A percentile compares a stretch with the other conserved stretches of the same genome.
Evolutionary conservation across 1,284 basidiomycete genomes (phyloP).

Genomic region (Ceratobasidium sp.): DNA sequence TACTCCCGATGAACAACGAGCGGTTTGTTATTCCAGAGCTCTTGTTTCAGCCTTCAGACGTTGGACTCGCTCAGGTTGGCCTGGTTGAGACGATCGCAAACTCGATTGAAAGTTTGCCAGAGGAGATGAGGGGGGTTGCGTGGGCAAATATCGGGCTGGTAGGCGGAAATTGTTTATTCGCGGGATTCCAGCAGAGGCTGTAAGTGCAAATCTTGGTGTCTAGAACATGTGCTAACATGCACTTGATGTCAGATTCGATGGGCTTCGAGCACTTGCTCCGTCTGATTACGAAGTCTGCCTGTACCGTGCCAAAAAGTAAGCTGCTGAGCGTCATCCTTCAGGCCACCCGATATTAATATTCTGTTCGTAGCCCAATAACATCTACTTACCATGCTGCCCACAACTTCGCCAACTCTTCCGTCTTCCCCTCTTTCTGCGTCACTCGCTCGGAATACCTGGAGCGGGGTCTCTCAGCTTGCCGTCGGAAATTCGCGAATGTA

Average conservation of each 20-base stretch:
- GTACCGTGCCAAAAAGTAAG: slow-evolving; percentile 76
- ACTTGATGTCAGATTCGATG: slow-evolving; percentile 56
- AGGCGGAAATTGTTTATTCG: slow-evolving; percentile 81
- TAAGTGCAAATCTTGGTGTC: no score
- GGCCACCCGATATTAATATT: slow-evolving; percentile 21
- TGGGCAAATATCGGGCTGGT: slow-evolving; percentile 92
- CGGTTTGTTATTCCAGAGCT: slow-evolving; percentile 89
- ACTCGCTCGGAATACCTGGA: slow-evolving; percentile 85
- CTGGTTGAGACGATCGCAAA: slow-evolving; percentile 76
- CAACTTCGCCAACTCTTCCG: slow-evolving; percentile 62
- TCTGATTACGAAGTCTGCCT: slow-evolving; percentile 75
- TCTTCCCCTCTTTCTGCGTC: slow-evolving; percentile 63
- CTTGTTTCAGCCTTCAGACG: slow-evolving; percentile 86
- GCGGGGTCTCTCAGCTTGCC: slow-evolving; percentile 73
- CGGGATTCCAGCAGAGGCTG: slow-evolving; percentile 79
- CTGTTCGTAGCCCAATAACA: slow-evolving; percentile 65
- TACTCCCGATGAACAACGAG: slow-evolving; percentile 87
- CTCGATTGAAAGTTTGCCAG: slow-evolving; percentile 75
- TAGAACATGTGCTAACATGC: not conserved
- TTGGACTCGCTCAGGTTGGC: slow-evolving; percentile 84
- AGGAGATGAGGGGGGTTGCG: slow-evolving; percentile 86
- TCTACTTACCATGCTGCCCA: slow-evolving; percentile 75
- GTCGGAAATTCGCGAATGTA: slow-evolving; percentile 63
- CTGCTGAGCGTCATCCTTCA: slow-evolving; percentile 41
- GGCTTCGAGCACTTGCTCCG: slow-evolving; percentile 80